phyloP scores from a whole-genome alignment of 2,329 filamentous ascomycete genomes.

The Westerdykella ornata region DNA sequence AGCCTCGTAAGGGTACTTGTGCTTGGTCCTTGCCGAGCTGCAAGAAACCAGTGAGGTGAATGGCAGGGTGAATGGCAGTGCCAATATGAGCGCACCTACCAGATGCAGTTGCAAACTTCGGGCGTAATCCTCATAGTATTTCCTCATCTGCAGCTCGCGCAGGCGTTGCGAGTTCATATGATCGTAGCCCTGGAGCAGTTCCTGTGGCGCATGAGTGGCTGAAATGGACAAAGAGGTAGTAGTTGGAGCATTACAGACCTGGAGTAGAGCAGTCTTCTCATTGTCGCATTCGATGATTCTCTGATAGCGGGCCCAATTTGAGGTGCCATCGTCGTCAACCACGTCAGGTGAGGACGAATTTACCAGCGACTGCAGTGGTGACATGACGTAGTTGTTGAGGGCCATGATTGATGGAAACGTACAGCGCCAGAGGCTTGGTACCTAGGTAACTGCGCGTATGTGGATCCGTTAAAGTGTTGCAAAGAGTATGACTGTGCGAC shows the following conservation, averaged over 20 bases:
- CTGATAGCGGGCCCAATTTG: slow-evolving; percentile 28
- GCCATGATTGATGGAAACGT: no score
- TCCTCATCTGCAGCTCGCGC: slow-evolving; percentile 18
- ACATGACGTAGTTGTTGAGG: no score
- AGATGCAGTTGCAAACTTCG: slow-evolving; percentile 19
- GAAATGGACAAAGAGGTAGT: not conserved
- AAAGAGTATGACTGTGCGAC: no score
- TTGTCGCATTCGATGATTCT: slow-evolving; percentile 24
- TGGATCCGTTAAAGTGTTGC: no score
- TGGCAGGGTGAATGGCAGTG: not conserved
- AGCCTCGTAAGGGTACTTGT: not conserved
- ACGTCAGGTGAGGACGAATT: no score
- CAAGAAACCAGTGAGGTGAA: not conserved
- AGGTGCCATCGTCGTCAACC: no score
- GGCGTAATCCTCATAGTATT: slow-evolving; percentile 13
- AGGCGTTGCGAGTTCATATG: slow-evolving; percentile 29
- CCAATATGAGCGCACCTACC: slow-evolving; percentile 10
- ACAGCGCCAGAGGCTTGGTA: no score
- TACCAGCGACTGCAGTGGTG: no score
- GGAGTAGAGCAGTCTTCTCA: slow-evolving; percentile 29
- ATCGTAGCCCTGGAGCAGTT: slow-evolving; percentile 39
- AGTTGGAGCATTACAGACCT: no score
- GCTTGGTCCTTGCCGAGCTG: not conserved
- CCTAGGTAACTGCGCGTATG: no score
- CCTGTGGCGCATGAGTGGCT: slow-evolving; percentile 18